Conservation (phyloP, 495 filamentous ascomycete species). For the Glonium stellatum region DNA sequence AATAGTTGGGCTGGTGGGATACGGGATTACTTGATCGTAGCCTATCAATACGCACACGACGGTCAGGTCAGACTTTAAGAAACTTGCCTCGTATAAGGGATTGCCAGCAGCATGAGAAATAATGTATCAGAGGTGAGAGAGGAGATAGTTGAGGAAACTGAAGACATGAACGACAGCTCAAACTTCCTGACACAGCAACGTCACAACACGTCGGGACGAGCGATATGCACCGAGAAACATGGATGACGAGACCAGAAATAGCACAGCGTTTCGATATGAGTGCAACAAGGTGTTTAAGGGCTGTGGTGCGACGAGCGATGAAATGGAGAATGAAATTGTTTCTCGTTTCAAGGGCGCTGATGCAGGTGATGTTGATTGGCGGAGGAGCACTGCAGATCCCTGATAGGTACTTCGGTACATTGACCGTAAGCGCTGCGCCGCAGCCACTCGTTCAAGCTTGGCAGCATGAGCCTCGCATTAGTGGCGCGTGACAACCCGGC, state of each 20-base stretch:
- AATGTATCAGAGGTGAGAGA: too few species aligned
- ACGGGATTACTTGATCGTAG: too few species aligned
- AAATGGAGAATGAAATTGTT: constrained; percentile 17
- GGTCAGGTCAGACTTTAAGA: too few species aligned
- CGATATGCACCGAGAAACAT: neutral
- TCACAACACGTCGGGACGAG: neutral
- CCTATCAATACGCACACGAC: too few species aligned
- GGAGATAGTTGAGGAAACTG: too few species aligned
- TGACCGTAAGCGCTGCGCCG: constrained; percentile 15
- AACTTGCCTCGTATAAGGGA: too few species aligned
- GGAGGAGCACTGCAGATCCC: neutral
- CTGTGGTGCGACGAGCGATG: constrained; percentile 8
- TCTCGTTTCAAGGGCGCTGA: constrained; percentile 3
- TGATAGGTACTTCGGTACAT: neutral
- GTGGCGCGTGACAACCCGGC: neutral
- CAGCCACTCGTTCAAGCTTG: constrained; percentile 18
- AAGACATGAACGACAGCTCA: too few species aligned
- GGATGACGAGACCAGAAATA: constrained; percentile 5
- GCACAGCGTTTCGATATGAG: constrained; percentile 2
- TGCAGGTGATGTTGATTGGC: constrained; percentile 15
- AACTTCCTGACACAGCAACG: too few species aligned
- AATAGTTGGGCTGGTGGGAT: too few species aligned
- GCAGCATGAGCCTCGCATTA: neutral
- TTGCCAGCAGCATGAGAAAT: too few species aligned
- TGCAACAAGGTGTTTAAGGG: neutral